A percentile compares a stretch with the other conserved stretches of the same genome.
phyloP scores from a whole-genome alignment of 1,284 basidiomycete species.

The Pulveroboletus sp. region DNA sequence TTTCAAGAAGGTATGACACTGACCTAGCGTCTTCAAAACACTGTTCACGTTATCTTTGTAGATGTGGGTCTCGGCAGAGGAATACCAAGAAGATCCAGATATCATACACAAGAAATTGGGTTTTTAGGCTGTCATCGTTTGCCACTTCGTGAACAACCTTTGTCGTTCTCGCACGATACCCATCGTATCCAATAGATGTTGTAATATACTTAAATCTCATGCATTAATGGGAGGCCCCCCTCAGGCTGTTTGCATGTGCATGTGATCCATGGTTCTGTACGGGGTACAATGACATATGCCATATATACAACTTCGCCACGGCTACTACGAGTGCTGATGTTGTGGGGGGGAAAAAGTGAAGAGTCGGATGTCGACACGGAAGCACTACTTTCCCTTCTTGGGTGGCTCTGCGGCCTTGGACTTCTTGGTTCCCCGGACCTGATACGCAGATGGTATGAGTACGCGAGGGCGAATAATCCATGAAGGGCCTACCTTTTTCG shows the following conservation, averaged over 20 bases:
- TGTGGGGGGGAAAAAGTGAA: constrained; percentile 38
- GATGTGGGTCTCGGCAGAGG: constrained; percentile 99
- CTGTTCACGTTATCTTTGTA: constrained; percentile 35
- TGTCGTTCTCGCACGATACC: constrained; percentile 33
- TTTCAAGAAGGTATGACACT: constrained; percentile 86
- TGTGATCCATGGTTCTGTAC: constrained; percentile 44
- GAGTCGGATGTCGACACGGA: constrained; percentile 17
- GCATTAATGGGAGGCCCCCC: constrained; percentile 37
- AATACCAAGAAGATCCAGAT: constrained; percentile 99
- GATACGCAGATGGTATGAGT: constrained; percentile 11
- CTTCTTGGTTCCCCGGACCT: constrained; percentile 94
- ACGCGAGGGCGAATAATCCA: background rate
- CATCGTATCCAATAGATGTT: constrained; percentile 32
- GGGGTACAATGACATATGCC: constrained; percentile 42
- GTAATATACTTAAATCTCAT: constrained; percentile 36
- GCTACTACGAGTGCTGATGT: constrained; percentile 39
- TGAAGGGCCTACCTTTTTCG: constrained; percentile 79
- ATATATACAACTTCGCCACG: constrained; percentile 43
- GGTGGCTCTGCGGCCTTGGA: constrained; percentile 85
- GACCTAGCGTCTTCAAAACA: background rate
- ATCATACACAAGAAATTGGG: constrained; percentile 93
- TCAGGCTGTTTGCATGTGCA: constrained; percentile 44
- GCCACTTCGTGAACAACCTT: constrained; percentile 3
- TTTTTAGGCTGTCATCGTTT: constrained; percentile 47
- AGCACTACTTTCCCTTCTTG: constrained; percentile 79